Percentiles rank a stretch among this genome's conserved stretches.
phyloP scores from a whole-genome alignment of 805 yeast genomes.

The Teunomyces tritomae region DNA sequence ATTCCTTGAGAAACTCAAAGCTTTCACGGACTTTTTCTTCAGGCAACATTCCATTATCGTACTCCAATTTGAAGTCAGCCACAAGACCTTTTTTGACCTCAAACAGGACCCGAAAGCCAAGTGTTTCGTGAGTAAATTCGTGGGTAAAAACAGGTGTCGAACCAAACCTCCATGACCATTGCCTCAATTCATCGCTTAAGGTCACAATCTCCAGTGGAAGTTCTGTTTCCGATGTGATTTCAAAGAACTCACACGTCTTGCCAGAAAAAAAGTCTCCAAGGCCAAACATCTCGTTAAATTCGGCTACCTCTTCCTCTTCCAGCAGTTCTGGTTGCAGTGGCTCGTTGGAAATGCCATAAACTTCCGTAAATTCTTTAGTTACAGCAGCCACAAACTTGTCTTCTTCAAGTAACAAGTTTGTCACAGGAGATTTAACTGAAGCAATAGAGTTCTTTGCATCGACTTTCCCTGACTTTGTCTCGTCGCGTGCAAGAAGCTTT shows the following conservation, averaged over 20 bases:
- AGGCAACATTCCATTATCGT: constrained; percentile 4
- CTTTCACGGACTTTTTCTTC: constrained; percentile 16
- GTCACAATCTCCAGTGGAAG: constrained; percentile 39
- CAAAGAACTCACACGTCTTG: constrained; percentile 12
- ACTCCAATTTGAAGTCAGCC: constrained; percentile 19
- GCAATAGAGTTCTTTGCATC: constrained; percentile 55
- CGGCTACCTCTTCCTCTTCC: constrained; percentile 12
- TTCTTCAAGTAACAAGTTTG: constrained; percentile 52
- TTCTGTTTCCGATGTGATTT: constrained; percentile 23
- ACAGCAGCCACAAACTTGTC: constrained; percentile 49
- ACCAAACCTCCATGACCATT: constrained; percentile 77
- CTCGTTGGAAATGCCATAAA: constrained; percentile 20
- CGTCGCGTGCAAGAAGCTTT: constrained; percentile 53
- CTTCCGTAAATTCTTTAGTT: constrained; percentile 35
- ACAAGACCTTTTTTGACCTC: constrained; percentile 47
- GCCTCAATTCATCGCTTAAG: constrained; percentile 40
- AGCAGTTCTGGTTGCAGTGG: not conserved
- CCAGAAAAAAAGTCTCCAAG: constrained; percentile 23
- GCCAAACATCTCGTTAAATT: constrained; percentile 34
- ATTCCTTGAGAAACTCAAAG: constrained; percentile 34
- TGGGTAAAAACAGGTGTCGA: constrained; percentile 73
- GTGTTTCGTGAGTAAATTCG: constrained; percentile 31
- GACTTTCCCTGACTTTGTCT: constrained; percentile 37
- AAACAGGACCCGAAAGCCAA: constrained; percentile 32
- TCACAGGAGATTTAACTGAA: constrained; percentile 79